These are phyloP conservation scores for Colletotrichum phormii DNA, from an alignment of 2,329 filamentous ascomycete genomes.

Conservation along the genomic window DNA sequence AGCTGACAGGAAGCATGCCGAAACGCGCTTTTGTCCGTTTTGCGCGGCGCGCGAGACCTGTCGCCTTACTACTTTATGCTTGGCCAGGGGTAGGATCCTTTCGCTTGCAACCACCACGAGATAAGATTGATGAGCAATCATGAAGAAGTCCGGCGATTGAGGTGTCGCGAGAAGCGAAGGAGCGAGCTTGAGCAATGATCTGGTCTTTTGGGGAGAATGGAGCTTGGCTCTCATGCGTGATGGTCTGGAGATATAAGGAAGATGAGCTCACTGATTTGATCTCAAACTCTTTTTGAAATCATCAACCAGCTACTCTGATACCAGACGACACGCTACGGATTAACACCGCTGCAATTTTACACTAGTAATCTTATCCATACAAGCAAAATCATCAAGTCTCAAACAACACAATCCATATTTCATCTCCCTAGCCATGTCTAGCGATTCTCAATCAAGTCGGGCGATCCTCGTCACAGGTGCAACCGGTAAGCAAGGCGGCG, in stretches of 20 bases:
- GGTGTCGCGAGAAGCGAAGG: not conserved
- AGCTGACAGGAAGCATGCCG: no score
- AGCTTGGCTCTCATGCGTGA: no score
- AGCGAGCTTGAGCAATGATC: not conserved
- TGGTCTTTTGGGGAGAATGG: no score
- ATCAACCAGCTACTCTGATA: not conserved
- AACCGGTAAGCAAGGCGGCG: constrained; percentile 51
- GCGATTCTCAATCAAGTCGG: not conserved
- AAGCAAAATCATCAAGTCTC: not conserved
- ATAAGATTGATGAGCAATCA: no score
- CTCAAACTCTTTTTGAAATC: not conserved
- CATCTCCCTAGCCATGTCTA: not conserved
- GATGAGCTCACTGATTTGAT: not conserved
- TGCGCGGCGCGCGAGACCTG: no score
- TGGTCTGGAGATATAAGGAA: not conserved
- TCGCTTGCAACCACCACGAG: no score
- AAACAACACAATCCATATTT: not conserved
- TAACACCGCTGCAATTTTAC: no score
- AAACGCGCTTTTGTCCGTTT: no score
- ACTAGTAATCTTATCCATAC: not conserved
- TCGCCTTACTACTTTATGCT: not conserved
- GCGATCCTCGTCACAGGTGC: constrained; percentile 48
- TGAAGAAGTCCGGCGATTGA: no score
- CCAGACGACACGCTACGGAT: not conserved
- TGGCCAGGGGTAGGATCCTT: no score